Conservation (phyloP, 306 rosid species). For the Casuarina equisetifolia region DNA sequence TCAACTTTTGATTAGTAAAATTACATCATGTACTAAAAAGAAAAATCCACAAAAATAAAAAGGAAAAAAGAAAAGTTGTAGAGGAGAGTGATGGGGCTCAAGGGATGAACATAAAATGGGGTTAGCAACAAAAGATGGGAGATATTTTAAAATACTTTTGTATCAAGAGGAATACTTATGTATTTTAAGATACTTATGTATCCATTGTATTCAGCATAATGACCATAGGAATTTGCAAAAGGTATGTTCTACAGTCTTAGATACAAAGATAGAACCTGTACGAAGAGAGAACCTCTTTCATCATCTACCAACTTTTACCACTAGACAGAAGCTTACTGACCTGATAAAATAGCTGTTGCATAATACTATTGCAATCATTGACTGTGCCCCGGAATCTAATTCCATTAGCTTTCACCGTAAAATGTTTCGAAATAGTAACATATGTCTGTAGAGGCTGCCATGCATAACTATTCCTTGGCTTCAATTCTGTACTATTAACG, state of each 20-base stretch:
- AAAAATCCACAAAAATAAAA: too few relatives aligned
- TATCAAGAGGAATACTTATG: too few relatives aligned
- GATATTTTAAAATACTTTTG: too few relatives aligned
- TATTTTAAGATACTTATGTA: too few relatives aligned
- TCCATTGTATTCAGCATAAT: neutral
- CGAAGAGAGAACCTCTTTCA: neutral
- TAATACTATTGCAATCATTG: slow-evolving; percentile 58
- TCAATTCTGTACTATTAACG: slow-evolving; percentile 67
- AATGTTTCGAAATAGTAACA: slow-evolving; percentile 79
- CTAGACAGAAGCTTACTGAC: slow-evolving; percentile 33
- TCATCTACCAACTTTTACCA: neutral
- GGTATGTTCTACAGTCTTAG: neutral
- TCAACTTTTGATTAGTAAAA: too few relatives aligned
- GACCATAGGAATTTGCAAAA: neutral
- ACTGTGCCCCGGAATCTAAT: slow-evolving; percentile 70
- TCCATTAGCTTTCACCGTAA: slow-evolving; percentile 72
- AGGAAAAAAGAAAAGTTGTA: too few relatives aligned
- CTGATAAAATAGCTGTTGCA: slow-evolving; percentile 61
- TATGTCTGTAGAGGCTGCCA: slow-evolving; percentile 90
- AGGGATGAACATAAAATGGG: too few relatives aligned
- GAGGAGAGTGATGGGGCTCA: too few relatives aligned
- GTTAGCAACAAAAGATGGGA: too few relatives aligned
- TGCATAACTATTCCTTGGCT: slow-evolving; percentile 42
- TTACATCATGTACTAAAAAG: too few relatives aligned
- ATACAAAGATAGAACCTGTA: neutral